Percentiles rank a stretch among this genome's conserved stretches.
These are phyloP conservation scores for Cornus controversa DNA, from an alignment of 148 eudicot species.

Conservation along the genomic window DNA sequence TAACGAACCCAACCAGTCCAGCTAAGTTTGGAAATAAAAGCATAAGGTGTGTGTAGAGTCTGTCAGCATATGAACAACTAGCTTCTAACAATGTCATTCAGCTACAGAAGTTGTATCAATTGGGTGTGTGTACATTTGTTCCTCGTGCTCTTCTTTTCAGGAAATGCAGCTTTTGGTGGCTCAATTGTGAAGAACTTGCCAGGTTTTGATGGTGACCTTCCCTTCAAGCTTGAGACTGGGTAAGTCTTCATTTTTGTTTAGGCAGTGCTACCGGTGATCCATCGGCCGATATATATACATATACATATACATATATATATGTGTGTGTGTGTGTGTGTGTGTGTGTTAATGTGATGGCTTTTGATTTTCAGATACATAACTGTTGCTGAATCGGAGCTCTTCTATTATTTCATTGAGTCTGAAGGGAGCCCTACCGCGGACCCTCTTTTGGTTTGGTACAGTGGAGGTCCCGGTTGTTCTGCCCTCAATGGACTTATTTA, in stretches of 20 bases:
- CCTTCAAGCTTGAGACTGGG: conserved; percentile 46
- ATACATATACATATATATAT: too few species aligned
- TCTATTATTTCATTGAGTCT: conserved; percentile 40
- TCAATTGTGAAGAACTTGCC: conserved; percentile 29
- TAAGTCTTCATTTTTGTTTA: not conserved
- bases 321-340: too few species aligned
- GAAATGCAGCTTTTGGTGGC: conserved; percentile 8
- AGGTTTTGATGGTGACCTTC: conserved; percentile 39
- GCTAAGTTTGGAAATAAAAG: not conserved
- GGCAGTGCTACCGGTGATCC: too few species aligned
- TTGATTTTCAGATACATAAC: conserved; percentile 25
- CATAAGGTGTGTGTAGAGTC: too few species aligned
- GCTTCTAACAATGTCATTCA: not conserved
- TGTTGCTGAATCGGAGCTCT: conserved; percentile 31
- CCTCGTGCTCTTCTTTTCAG: conserved; percentile 1
- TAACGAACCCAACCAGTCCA: too few species aligned
- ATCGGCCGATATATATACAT: too few species aligned
- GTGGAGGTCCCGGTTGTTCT: conserved; percentile 42
- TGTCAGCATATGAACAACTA: not conserved
- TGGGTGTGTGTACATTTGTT: conserved; percentile 14
- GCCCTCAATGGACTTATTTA: conserved; percentile 28
- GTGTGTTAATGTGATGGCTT: too few species aligned
- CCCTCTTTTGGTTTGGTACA: conserved; percentile 36
- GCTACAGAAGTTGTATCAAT: not conserved
- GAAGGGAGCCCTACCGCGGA: conserved; percentile 29